Conservation (phyloP, 2,329 filamentous ascomycete species). For the Hymenoscyphus occultus region DNA sequence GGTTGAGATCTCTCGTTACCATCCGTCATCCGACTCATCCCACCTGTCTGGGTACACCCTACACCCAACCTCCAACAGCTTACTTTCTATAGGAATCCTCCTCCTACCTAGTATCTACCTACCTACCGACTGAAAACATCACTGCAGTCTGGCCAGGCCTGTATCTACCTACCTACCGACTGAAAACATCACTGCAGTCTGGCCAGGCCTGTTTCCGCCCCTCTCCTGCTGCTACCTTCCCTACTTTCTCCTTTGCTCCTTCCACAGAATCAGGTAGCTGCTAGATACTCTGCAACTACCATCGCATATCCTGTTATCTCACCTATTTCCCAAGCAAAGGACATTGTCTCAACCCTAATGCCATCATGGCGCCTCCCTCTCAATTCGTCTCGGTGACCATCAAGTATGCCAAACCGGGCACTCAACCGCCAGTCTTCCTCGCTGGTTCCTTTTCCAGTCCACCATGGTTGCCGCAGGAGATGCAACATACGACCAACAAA, state of each 20-base stretch:
- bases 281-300: background rate
- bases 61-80: background rate
- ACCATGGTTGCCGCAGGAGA: conserved; percentile 65
- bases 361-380: conserved; percentile 21
- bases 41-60: background rate
- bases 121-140: background rate
- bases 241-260: background rate
- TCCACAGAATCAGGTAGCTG: background rate
- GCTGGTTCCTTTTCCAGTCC: conserved; percentile 67
- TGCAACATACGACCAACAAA: conserved; percentile 52
- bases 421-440: conserved; percentile 65
- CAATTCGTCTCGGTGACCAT: conserved; percentile 37
- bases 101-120: too few species aligned
- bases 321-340: background rate
- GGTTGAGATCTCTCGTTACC: too few species aligned
- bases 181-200: background rate
- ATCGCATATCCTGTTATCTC: background rate
- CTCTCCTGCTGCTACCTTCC: background rate
- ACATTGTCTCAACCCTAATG: conserved; percentile 8
- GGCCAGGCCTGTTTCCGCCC: background rate
- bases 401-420: conserved; percentile 57
- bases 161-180: too few species aligned
- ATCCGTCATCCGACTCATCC: too few species aligned
- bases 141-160: background rate
- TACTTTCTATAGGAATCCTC: background rate